Evolutionary conservation across 2,329 filamentous ascomycete species (phyloP), one percentile per base, ranked within the genome.

Genomic region (Arthrobotrys pseudoclavata): DNA sequence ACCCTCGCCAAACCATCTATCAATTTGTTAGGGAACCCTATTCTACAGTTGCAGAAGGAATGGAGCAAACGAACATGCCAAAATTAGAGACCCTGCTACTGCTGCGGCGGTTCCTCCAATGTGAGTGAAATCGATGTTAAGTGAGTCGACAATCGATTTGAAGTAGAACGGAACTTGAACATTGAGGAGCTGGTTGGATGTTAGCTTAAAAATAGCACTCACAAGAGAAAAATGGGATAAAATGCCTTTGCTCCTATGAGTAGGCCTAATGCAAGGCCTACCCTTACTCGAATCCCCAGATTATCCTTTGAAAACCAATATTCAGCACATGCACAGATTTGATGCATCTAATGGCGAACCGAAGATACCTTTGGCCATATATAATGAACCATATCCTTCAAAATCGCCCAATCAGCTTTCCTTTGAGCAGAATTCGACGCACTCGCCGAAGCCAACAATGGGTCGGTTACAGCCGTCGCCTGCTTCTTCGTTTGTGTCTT

Each of bases 151-250:
- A 80, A 99, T 98, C 84, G 86, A 94, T 87, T 98, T 98, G 87
- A 99, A 99, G 86, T 97, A 99, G 83, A 99, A 99, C 0, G 96
- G 96, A 55, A 99, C 93, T 85, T 99, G 94, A 15, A 99, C 96
- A 84, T 98, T 99, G 82, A 99, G 87, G 60, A 97, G 84, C 87
- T 87, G 83, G 37, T 20, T 20, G 13, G 34, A 47, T 67, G 71
- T 50, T 63, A 76, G 82, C 60, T 82, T 79, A 69, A 75, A 55
- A 31, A 40, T 31, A n/a, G 4, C 13, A 37, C 50, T 40, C 18
- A 45, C 10, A 29, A 40, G 18, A 48, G 13, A 13, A 12, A n/a
- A 13, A 5, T 15, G 12, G 2, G 53, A 15, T 37, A 37, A 7
- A n/a, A 48, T 81, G 89, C 89, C 87, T 99, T 99, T 83, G 94